Percentiles rank a stretch among this genome's conserved stretches.
These are phyloP conservation scores for Aspergillus pseudotamarii DNA, from an alignment of 2,329 filamentous ascomycete genomes.

Conservation along the genomic window DNA sequence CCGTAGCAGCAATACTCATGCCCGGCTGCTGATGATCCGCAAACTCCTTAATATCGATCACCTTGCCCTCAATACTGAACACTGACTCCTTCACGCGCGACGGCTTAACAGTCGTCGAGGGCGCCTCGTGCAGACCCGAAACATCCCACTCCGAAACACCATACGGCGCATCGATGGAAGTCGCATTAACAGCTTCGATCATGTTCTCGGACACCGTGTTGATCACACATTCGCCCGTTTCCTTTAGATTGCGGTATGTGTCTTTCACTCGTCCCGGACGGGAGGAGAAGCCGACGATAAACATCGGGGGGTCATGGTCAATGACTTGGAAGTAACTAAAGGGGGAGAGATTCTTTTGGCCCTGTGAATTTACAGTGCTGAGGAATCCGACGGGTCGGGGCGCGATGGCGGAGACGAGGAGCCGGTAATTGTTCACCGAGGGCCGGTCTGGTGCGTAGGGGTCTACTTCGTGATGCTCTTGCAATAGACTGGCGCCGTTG, in stretches of 20 bases:
- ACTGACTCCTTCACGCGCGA: constrained; percentile 79
- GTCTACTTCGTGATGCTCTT: constrained; percentile 66
- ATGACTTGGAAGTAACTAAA: constrained; percentile 83
- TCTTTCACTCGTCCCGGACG: constrained; percentile 69
- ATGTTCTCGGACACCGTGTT: constrained; percentile 85
- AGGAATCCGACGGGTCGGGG: constrained; percentile 75
- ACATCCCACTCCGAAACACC: constrained; percentile 78
- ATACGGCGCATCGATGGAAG: constrained; percentile 73
- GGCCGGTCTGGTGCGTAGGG: constrained; percentile 71
- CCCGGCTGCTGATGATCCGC: constrained; percentile 69
- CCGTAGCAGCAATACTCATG: constrained; percentile 71
- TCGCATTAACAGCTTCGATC: constrained; percentile 81
- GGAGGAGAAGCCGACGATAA: constrained; percentile 65
- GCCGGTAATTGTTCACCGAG: constrained; percentile 78
- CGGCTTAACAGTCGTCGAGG: constrained; percentile 65
- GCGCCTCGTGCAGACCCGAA: constrained; percentile 71
- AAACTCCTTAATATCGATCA: constrained; percentile 74
- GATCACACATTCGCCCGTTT: constrained; percentile 74
- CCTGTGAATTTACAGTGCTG: constrained; percentile 61
- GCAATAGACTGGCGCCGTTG: constrained; percentile 13
- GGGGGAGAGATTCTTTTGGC: constrained; percentile 74
- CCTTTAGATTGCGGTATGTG: constrained; percentile 70
- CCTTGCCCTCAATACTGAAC: constrained; percentile 76
- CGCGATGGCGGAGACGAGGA: constrained; percentile 77
- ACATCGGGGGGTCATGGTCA: constrained; percentile 81